Conservation (phyloP, 164 flowering plant genomes). For the Hamamelis virginiana region DNA sequence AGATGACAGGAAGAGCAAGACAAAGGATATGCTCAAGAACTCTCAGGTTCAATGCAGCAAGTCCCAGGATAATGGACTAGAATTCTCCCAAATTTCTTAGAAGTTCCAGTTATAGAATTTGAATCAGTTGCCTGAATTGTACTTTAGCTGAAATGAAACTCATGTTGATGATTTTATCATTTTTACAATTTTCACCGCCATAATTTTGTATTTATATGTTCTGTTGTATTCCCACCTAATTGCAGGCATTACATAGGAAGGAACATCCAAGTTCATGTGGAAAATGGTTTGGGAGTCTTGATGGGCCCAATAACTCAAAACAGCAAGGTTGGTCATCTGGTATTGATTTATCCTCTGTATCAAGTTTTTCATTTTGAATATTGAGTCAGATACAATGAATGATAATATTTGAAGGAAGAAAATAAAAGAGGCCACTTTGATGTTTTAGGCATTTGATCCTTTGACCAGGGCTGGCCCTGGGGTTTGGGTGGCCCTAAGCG, state of each 20-base stretch:
- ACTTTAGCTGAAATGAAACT: not conserved
- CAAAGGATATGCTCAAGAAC: slow-evolving; percentile 8
- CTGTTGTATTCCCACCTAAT: not conserved
- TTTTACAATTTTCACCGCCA: not conserved
- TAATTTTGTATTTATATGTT: not conserved
- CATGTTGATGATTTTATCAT: not conserved
- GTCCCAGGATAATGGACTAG: slow-evolving; percentile 4
- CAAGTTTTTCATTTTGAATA: not conserved
- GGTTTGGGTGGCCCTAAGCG: no score
- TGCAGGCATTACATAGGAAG: slow-evolving; percentile 31
- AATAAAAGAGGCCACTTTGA: not conserved
- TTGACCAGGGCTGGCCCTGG: not conserved
- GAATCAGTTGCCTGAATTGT: slow-evolving; percentile 13
- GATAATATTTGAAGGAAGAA: not conserved
- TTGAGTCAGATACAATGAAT: not conserved
- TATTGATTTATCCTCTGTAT: slow-evolving; percentile 2
- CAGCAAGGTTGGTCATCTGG: slow-evolving; percentile 31
- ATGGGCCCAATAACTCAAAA: slow-evolving; percentile 13
- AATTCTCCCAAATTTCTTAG: slow-evolving; percentile 4
- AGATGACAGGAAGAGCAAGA: slow-evolving; percentile 8
- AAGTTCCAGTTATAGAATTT: slow-evolving; percentile 14
- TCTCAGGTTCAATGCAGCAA: slow-evolving; percentile 21
- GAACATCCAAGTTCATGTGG: slow-evolving; percentile 17
- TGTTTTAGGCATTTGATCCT: not conserved
- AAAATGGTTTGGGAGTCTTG: slow-evolving; percentile 18